phyloP scores from a whole-genome alignment of 441 rosid species.

The Eutrema salsugineum region DNA sequence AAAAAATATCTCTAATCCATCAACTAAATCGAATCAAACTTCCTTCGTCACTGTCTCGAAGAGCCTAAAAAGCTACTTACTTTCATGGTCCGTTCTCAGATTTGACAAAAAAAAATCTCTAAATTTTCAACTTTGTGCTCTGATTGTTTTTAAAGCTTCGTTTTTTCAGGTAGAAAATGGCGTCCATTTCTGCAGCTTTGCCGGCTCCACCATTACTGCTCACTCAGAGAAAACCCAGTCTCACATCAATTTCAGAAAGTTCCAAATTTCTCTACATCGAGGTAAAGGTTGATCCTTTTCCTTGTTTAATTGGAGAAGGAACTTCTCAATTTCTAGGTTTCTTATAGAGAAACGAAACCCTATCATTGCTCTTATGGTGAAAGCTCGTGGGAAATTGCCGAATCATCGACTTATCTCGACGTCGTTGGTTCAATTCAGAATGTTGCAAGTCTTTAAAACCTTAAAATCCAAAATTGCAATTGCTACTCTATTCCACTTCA shows the following conservation, averaged over 20 bases:
- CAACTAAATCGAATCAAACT: not conserved
- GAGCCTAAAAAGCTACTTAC: not conserved
- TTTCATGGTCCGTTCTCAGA: not conserved
- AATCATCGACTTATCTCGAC: slow-evolving; percentile 62
- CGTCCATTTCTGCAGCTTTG: slow-evolving; percentile 45
- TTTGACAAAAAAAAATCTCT: not conserved
- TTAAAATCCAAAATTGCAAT: not conserved
- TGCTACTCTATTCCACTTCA: not conserved
- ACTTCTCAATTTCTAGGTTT: slow-evolving; percentile 4
- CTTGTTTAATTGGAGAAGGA: not conserved
- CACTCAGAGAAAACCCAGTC: slow-evolving; percentile 40
- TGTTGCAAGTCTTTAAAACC: slow-evolving; percentile 44
- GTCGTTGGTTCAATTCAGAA: slow-evolving; percentile 55
- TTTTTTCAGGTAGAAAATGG: slow-evolving; percentile 32
- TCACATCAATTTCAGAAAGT: slow-evolving; percentile 37
- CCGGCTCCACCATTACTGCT: slow-evolving; percentile 43
- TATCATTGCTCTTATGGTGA: slow-evolving; percentile 37
- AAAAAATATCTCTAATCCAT: slow-evolving; percentile 5
- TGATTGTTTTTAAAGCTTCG: not conserved
- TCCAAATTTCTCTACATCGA: slow-evolving; percentile 34
- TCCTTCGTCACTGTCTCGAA: not conserved
- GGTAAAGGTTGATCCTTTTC: slow-evolving; percentile 33
- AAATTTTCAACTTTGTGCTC: not conserved
- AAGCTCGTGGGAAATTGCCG: slow-evolving; percentile 56
- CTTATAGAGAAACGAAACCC: slow-evolving; percentile 41